A percentile compares a stretch with the other conserved stretches of the same genome.
phyloP scores from a whole-genome alignment of 352 stramenopile species.

The Pythium vanterpoolii region DNA sequence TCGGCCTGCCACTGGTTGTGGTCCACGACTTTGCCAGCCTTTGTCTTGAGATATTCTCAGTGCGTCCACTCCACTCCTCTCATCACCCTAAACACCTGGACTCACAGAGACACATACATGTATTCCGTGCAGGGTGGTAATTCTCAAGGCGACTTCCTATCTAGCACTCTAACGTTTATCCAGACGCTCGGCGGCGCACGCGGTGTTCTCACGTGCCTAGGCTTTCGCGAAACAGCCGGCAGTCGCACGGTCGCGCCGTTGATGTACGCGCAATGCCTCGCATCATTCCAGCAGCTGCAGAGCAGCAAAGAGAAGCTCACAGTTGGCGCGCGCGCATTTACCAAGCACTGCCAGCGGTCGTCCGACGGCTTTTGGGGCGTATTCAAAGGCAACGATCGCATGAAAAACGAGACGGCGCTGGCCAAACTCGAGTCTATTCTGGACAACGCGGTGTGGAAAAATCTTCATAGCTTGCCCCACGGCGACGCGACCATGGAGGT shows the following conservation, averaged over 20 bases:
- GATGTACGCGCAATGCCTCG: slow-evolving; percentile 51
- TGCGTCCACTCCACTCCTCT: no score
- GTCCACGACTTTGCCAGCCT: slow-evolving; percentile 27
- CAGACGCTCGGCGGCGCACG: slow-evolving; percentile 42
- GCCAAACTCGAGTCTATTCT: slow-evolving; percentile 51
- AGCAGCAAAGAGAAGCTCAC: slow-evolving; percentile 44
- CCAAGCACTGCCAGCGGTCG: slow-evolving; percentile 76
- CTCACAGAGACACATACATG: no score
- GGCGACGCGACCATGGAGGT: slow-evolving; percentile 69
- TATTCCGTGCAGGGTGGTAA: no score
- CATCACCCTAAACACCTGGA: no score
- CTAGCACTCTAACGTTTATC: neutral
- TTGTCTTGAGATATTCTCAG: no score
- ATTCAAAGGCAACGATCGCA: slow-evolving; percentile 58
- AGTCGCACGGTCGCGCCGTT: slow-evolving; percentile 47
- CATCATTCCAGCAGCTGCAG: slow-evolving; percentile 46
- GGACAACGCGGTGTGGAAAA: slow-evolving; percentile 68
- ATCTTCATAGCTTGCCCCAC: slow-evolving; percentile 76
- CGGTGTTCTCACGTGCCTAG: slow-evolving; percentile 60
- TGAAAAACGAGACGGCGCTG: slow-evolving; percentile 60
- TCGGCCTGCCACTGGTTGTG: slow-evolving; percentile 19
- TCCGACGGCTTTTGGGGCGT: slow-evolving; percentile 59
- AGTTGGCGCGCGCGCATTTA: slow-evolving; percentile 68
- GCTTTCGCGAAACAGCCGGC: slow-evolving; percentile 59
- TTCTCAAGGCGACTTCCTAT: neutral